Base-by-base conservation (phyloP, 306 rosid genomes). In the Medicago ruthenica region DNA sequence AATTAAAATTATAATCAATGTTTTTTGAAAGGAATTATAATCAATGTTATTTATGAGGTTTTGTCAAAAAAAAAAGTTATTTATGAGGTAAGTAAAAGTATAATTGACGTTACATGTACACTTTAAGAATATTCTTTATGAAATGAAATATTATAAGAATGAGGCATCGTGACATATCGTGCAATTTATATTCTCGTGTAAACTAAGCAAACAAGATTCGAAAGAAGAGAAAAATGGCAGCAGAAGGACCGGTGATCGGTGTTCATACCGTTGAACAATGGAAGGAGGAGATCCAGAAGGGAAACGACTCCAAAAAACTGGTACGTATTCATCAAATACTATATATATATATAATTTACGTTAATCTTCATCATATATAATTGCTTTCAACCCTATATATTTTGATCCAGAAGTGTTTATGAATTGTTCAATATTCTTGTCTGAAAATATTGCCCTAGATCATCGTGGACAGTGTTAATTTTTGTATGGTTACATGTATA, bases 221-320 rank as follows among this genome's bases (percentile, higher is more conserved):
- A 20, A 66, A 2, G n/a, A 16, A 67, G 73, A 45, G 24, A 64
- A 40, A 74, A 51, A 79, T 75, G 75, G 73, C 57, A 60, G 75
- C 47, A 0, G 93, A 81, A 44, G 85, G 84, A 6, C 85, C 83
- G 22, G 93, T 93, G 11, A 85, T 93, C 67, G 63, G 73, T 15
- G 76, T 86, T 77, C 91, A 80, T 83, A 76, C 82, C 20, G 72
- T 80, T 41, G 77, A 80, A 1, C 15, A 62, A 0, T 90, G 96
- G 98, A 79, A 70, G 0, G 80, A 89, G 14, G 91, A 85, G 0
- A 51, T 87, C 73, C 39, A 70, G 73, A 82, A 81, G 74, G 90
- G 87, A 44, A 75, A 40, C 0, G 90, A 79, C 7, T 63, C 82
- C 81, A 86, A 90, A 54, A 87, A 93, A 73, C 81, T 89, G 84